Percentiles rank a stretch among this genome's conserved stretches.
These are phyloP conservation scores for Irpex rosettiformis DNA, from an alignment of 1,284 basidiomycete species.

Conservation along the genomic window DNA sequence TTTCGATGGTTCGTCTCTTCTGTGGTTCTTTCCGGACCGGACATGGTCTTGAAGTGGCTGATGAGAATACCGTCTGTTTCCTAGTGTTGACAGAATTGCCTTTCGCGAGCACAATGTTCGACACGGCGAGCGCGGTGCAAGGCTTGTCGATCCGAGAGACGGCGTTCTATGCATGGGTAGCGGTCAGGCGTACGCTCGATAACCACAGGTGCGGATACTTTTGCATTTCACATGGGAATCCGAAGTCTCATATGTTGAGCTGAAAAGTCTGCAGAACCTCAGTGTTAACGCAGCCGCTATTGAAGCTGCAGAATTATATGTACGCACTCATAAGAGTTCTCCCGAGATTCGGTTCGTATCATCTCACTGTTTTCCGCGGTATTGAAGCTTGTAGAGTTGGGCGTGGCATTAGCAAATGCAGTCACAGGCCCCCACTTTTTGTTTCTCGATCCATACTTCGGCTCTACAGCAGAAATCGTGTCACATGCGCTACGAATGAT, in stretches of 20 bases:
- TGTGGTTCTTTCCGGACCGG: constrained; percentile 8
- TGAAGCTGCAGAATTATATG: constrained; percentile 19
- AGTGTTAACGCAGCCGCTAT: not conserved
- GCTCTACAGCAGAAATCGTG: constrained; percentile 36
- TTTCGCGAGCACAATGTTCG: constrained; percentile 20
- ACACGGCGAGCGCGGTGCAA: constrained; percentile 15
- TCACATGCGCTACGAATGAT: constrained; percentile 38
- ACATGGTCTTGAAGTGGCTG: not conserved
- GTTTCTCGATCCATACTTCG: constrained; percentile 46
- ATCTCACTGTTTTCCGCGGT: constrained; percentile 4
- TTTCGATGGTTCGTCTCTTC: constrained; percentile 20
- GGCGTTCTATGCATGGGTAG: constrained; percentile 21
- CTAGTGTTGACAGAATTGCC: constrained; percentile 13
- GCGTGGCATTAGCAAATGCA: constrained; percentile 37
- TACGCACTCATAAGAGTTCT: constrained; percentile 11
- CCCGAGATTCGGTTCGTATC: not conserved
- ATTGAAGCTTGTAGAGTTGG: constrained; percentile 48
- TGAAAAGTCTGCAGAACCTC: not conserved
- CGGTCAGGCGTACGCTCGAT: constrained; percentile 16
- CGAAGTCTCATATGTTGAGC: not conserved
- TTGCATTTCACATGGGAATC: constrained; percentile 6
- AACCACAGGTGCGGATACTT: constrained; percentile 13
- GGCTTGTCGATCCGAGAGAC: constrained; percentile 16
- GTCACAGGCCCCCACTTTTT: constrained; percentile 46
- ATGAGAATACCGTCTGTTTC: constrained; percentile 2